Evolutionary conservation across 1,139 yeast species (phyloP), one percentile per base, ranked within the genome.

Genomic region (Candida pseudoviswanathii): DNA sequence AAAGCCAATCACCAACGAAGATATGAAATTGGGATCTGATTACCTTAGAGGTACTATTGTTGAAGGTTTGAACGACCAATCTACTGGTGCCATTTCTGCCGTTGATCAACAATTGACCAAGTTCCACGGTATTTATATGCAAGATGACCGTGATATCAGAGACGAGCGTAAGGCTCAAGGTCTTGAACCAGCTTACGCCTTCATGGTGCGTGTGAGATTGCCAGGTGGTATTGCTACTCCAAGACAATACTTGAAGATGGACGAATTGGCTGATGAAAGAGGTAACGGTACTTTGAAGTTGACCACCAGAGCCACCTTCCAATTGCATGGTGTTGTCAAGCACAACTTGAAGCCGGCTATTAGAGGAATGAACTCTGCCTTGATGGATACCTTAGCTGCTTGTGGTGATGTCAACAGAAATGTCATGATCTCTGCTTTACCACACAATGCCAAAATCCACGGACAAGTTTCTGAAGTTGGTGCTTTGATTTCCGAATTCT

Each of bases 321-420:
- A 94, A 77, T 78, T 92, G 56, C 99, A 94, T 63, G 98, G 99
- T 67, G 84, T 94, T 53, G 89, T 94, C 51, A 94, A 94, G 73
- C 92, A 86, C 66, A 81, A 92, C 63, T 78, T 94, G 68, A 91
- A 90, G 70, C 91, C 95, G 21, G 86, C 96, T 2, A 89, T 94
- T 58, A 86, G 96, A 74, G 96, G 95, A 45, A 91, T 94, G 86
- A 92, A 92, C 67, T 76, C 96, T 25, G 87, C 86, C 9, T 80
- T 92, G 61, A 81, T 94, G 84, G 98, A 94, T 65, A 92, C 98
- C 10, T 81, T 94, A 53, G 98, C 96, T 54, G 99, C 98, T 2
- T 92, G 97, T 78, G 99, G 99, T 77, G 99, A 94, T 74, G 98
- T 92, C 41, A 89, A 90, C 73, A 88, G 98, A 81, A 92, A 92